phyloP scores from a whole-genome alignment of 805 yeast genomes.

The Naumovozyma castellii region DNA sequence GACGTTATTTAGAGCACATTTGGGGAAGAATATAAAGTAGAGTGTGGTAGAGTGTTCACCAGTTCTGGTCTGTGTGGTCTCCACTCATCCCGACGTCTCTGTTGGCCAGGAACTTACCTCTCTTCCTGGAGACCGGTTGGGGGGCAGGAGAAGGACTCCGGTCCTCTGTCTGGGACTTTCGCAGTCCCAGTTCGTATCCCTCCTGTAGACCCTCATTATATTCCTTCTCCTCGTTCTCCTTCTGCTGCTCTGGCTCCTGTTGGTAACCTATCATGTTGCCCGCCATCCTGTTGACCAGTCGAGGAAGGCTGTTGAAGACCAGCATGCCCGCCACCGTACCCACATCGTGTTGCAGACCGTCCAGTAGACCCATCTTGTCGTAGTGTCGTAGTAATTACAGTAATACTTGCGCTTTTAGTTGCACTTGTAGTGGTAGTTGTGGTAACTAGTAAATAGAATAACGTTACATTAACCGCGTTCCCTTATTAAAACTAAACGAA shows the following conservation, averaged over 20 bases:
- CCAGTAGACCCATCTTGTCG: not conserved
- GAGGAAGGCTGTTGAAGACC: not conserved
- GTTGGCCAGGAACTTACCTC: not conserved
- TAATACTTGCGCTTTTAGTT: too few relatives aligned
- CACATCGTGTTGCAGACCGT: not conserved
- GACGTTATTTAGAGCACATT: too few relatives aligned
- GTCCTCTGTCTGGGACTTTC: too few relatives aligned
- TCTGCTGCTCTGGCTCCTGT: not conserved
- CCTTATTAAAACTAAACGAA: too few relatives aligned
- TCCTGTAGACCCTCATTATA: not conserved
- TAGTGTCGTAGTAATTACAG: too few relatives aligned
- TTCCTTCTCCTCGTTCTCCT: not conserved
- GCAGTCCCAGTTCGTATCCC: not conserved
- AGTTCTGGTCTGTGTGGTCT: not conserved
- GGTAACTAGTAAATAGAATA: too few relatives aligned
- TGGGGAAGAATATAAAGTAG: too few relatives aligned
- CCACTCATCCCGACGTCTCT: not conserved
- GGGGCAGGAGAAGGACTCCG: too few relatives aligned
- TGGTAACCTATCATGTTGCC: not conserved
- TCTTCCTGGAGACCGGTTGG: not conserved
- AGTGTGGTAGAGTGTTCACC: too few relatives aligned
- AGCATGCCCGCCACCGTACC: not conserved
- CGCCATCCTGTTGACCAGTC: not conserved
- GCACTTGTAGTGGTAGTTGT: too few relatives aligned
- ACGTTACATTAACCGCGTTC: too few relatives aligned